Conservation (phyloP, 257 asterid genomes). For the Przewalskia tangutica region DNA sequence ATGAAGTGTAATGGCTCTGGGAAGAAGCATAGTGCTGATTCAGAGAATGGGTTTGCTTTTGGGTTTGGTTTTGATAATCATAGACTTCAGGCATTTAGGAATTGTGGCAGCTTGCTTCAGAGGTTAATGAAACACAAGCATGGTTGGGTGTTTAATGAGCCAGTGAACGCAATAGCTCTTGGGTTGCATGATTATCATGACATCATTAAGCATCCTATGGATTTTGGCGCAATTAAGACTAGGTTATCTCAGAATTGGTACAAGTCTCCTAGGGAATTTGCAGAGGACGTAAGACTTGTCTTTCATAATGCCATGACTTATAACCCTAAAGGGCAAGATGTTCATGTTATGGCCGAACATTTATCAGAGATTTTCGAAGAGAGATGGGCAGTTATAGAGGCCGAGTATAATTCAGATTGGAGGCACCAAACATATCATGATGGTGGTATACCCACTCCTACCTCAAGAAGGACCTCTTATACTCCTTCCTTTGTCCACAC, state of each 20-base stretch:
- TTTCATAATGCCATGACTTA: constrained; percentile 87
- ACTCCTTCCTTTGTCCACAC: constrained; percentile 30
- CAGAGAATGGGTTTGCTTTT: constrained; percentile 21
- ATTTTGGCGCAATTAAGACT: constrained; percentile 73
- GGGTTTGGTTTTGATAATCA: constrained; percentile 44
- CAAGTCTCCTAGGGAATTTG: constrained; percentile 64
- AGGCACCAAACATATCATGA: constrained; percentile 55
- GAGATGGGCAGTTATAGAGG: constrained; percentile 65
- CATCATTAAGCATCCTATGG: constrained; percentile 81
- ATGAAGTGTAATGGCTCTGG: constrained; percentile 46
- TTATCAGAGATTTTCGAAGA: constrained; percentile 64
- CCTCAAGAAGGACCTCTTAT: constrained; percentile 39
- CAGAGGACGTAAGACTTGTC: constrained; percentile 85
- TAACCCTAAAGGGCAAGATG: constrained; percentile 91
- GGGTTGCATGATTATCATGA: constrained; percentile 70
- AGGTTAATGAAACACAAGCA: constrained; percentile 79
- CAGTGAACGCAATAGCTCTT: constrained; percentile 60
- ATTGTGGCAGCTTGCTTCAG: constrained; percentile 64
- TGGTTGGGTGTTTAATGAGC: constrained; percentile 86
- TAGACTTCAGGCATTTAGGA: constrained; percentile 42
- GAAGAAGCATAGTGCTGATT: constrained; percentile 36
- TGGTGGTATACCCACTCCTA: constrained; percentile 48
- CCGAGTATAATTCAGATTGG: constrained; percentile 49
- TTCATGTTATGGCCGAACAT: constrained; percentile 72
- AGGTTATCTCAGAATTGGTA: constrained; percentile 56